These are phyloP conservation scores for Helenozyma rhizophorensis DNA, from an alignment of 805 yeast species.

Conservation along the genomic window DNA sequence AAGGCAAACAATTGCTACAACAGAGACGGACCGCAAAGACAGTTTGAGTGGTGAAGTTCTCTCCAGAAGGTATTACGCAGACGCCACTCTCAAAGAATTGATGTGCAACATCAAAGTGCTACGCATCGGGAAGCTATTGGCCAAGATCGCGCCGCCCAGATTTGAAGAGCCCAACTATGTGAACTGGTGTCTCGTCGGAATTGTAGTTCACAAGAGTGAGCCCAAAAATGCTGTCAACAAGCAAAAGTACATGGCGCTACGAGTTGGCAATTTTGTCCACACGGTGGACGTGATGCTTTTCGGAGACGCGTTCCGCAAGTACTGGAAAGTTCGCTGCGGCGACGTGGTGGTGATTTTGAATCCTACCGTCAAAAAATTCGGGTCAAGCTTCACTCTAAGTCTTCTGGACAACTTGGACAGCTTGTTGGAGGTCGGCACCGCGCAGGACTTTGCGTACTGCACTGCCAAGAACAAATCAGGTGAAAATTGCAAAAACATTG, in stretches of 20 bases:
- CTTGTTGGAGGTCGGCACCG: conserved; percentile 69
- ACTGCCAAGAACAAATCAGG: conserved; percentile 39
- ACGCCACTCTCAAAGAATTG: conserved; percentile 11
- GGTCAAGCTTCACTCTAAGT: conserved; percentile 47
- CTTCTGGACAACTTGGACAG: conserved; percentile 47
- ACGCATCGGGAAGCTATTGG: conserved; percentile 54
- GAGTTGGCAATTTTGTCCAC: conserved; percentile 63
- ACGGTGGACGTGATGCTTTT: conserved; percentile 59
- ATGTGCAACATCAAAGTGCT: conserved; percentile 51
- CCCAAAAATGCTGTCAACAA: conserved; percentile 39
- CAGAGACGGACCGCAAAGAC: conserved; percentile 5
- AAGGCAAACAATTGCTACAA: background rate
- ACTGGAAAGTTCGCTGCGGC: conserved; percentile 72
- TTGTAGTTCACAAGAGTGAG: conserved; percentile 54
- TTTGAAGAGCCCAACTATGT: conserved; percentile 64
- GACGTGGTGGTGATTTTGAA: conserved; percentile 71
- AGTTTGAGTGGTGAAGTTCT: conserved; percentile 11
- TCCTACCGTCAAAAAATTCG: conserved; percentile 50
- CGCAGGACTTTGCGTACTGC: conserved; percentile 68
- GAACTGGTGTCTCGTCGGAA: conserved; percentile 80
- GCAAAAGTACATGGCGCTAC: conserved; percentile 55
- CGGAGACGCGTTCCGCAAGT: conserved; percentile 62
- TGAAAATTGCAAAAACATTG: conserved; percentile 57
- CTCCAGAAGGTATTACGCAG: conserved; percentile 8
- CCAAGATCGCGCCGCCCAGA: conserved; percentile 63